phyloP scores from a whole-genome alignment of 108 stramenopile species.

The Pseudonitzschia multistriata region DNA sequence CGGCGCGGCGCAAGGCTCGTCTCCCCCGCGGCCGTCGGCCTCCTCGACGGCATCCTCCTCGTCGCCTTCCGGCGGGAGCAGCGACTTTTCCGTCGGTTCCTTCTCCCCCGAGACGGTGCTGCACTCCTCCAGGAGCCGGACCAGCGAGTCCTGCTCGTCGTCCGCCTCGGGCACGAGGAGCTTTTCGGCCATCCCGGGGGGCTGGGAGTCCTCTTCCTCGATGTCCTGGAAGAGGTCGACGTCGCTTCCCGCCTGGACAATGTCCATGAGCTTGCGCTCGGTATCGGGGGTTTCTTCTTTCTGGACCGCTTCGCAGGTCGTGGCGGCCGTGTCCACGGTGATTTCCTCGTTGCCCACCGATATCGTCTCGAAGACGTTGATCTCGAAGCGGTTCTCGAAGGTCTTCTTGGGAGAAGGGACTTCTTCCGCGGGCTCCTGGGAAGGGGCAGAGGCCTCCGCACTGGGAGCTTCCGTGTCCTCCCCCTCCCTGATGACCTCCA shows the following conservation, averaged over 20 bases:
- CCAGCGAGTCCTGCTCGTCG: neutral
- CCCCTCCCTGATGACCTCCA: neutral
- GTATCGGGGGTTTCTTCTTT: neutral
- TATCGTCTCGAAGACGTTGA: neutral
- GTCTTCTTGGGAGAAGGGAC: neutral
- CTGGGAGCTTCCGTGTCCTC: neutral
- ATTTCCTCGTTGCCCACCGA: neutral
- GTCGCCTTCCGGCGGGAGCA: neutral
- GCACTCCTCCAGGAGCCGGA: neutral
- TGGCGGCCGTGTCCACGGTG: too few relatives aligned
- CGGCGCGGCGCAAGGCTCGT: too few relatives aligned
- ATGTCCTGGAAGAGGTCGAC: neutral
- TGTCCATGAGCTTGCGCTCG: neutral
- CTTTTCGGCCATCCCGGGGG: neutral
- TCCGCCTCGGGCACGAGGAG: neutral
- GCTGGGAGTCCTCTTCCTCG: neutral
- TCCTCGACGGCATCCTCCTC: neutral
- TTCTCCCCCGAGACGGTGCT: neutral
- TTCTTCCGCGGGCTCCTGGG: neutral
- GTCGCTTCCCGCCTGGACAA: neutral
- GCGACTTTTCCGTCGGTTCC: neutral
- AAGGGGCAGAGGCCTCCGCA: neutral
- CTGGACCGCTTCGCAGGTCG: too few relatives aligned
- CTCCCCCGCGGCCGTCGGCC: neutral
- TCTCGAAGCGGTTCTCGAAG: neutral